Evolutionary conservation across 495 filamentous ascomycete species (phyloP).

Genomic region (Aspergillus homomorphus): DNA sequence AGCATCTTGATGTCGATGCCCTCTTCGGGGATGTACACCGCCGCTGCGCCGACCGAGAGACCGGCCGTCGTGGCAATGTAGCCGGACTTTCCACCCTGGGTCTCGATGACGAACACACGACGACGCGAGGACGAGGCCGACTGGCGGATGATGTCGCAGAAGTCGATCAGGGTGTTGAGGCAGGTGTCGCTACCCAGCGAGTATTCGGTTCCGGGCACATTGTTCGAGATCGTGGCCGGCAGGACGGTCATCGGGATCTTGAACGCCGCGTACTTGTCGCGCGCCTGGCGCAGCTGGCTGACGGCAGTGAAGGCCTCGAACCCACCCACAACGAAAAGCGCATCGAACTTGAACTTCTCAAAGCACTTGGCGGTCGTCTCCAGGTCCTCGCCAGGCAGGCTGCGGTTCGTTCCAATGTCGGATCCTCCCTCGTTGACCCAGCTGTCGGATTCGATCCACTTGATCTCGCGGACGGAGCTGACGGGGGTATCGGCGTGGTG

Average conservation of each 20-base stretch:
- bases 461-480: slow-evolving; percentile 76
- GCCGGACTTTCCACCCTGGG: slow-evolving; percentile 90
- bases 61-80: slow-evolving; percentile 92
- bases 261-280: slow-evolving; percentile 74
- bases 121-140: slow-evolving; percentile 89
- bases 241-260: slow-evolving; percentile 90
- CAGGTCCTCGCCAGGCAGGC: slow-evolving; percentile 78
- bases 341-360: slow-evolving; percentile 82
- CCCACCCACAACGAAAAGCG: slow-evolving; percentile 87
- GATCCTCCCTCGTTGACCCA: slow-evolving; percentile 97
- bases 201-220: slow-evolving; percentile 97
- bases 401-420: slow-evolving; percentile 97
- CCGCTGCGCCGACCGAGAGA: slow-evolving; percentile 83
- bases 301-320: slow-evolving; percentile 97
- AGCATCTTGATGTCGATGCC: slow-evolving; percentile 94
- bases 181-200: slow-evolving; percentile 96
- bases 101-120: slow-evolving; percentile 96
- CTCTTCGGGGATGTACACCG: slow-evolving; percentile 97
- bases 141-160: slow-evolving; percentile 97
- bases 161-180: slow-evolving; percentile 90
- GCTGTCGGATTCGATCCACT: slow-evolving; percentile 89
- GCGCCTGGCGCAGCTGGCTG: slow-evolving; percentile 76
- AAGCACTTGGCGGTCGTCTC: slow-evolving; percentile 82
- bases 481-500: slow-evolving; percentile 82
- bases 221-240: slow-evolving; percentile 97